A percentile compares a stretch with the other conserved stretches of the same genome.
Conservation (phyloP, 2,329 filamentous ascomycete species). For the Pleoardoris graminearum region DNA sequence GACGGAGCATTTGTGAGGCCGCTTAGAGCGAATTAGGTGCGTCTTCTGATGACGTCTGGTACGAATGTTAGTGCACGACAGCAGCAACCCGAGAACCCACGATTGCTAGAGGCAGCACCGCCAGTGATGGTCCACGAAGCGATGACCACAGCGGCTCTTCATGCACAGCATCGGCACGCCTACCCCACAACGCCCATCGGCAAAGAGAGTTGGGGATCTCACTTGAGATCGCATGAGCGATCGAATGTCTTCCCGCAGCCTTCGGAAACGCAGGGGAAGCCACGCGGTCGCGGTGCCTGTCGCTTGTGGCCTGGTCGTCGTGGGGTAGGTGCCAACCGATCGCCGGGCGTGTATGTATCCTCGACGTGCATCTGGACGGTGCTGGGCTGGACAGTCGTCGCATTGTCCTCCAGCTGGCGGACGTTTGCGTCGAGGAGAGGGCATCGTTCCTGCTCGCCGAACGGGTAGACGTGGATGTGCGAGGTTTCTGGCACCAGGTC, state of each 20-base stretch:
- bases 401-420: constrained; percentile 25
- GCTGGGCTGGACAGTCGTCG: constrained; percentile 30
- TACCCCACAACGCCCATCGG: constrained; percentile 2
- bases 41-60: constrained; percentile 39
- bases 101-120: background rate
- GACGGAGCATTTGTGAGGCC: constrained; percentile 37
- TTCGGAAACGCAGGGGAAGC: constrained; percentile 27
- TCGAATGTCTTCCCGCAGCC: constrained; percentile 34
- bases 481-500: constrained; percentile 12
- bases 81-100: background rate
- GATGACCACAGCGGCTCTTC: background rate
- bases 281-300: constrained; percentile 29
- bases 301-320: constrained; percentile 21
- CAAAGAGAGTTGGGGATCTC: constrained; percentile 19
- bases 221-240: constrained; percentile 43
- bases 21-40: constrained; percentile 28
- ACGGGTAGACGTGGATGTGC: constrained; percentile 9
- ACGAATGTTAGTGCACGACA: constrained; percentile 15
- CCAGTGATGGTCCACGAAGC: background rate
- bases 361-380: constrained; percentile 35
- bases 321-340: constrained; percentile 21
- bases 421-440: constrained; percentile 19
- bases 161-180: constrained; percentile 1
- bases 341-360: constrained; percentile 35
- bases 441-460: constrained; percentile 7